These are phyloP conservation scores for Lipomyces spencermartinsiae DNA, from an alignment of 805 yeast genomes.

Conservation along the genomic window DNA sequence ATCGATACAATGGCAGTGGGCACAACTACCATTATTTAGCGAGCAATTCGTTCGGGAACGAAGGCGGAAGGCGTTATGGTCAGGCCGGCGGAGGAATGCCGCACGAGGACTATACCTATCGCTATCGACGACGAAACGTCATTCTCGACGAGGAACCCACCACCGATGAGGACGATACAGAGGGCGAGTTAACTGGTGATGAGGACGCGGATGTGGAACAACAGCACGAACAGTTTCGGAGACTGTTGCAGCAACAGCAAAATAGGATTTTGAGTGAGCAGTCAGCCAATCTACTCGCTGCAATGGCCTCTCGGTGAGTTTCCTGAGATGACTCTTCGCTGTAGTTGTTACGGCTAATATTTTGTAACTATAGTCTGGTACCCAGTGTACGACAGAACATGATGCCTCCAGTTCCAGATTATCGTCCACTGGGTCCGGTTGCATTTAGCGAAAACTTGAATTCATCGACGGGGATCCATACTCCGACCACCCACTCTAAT, in stretches of 20 bases:
- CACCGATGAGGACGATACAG: conserved; percentile 1
- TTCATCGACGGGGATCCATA: not conserved
- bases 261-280: conserved; percentile 14
- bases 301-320: conserved; percentile 11
- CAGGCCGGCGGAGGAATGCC: not conserved
- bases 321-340: not conserved
- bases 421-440: not conserved
- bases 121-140: not conserved
- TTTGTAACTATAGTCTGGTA: not conserved
- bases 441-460: not conserved
- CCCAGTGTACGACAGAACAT: conserved; percentile 2
- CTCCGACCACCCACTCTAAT: not conserved
- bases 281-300: conserved; percentile 14
- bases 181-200: conserved; percentile 6
- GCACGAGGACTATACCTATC: not conserved
- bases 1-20: not conserved
- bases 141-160: conserved; percentile 3
- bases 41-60: not conserved
- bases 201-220: conserved; percentile 14
- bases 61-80: not conserved
- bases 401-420: not conserved
- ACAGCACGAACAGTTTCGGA: conserved; percentile 21
- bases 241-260: conserved; percentile 20
- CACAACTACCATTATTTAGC: not conserved
- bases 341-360: not conserved